Conservation (phyloP, 1,139 yeast genomes). For the Spencermartinsiella ligniputridi region DNA sequence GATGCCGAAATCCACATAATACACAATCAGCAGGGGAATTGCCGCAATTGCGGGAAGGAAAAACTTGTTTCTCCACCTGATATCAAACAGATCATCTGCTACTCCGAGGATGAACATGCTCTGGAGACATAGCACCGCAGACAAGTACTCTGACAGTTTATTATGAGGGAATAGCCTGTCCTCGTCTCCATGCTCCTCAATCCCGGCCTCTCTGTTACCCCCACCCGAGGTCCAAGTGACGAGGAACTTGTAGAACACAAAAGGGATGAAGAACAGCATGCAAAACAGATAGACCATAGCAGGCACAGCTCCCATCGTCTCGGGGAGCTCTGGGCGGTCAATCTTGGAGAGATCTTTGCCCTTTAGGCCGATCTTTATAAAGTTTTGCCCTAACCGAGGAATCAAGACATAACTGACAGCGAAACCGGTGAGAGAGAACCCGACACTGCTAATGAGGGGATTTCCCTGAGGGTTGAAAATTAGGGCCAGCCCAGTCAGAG, state of each 20-base stretch:
- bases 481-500: constrained; percentile 14
- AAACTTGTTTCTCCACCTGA: constrained; percentile 96
- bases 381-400: constrained; percentile 62
- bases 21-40: constrained; percentile 83
- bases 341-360: constrained; percentile 81
- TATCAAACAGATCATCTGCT: constrained; percentile 91
- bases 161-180: constrained; percentile 67
- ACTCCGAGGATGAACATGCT: constrained; percentile 82
- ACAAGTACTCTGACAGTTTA: constrained; percentile 76
- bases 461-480: constrained; percentile 20
- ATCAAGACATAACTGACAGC: constrained; percentile 54
- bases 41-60: constrained; percentile 93
- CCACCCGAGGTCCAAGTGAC: constrained; percentile 57
- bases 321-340: constrained; percentile 73
- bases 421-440: constrained; percentile 67
- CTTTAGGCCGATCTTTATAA: constrained; percentile 69
- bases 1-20: constrained; percentile 90
- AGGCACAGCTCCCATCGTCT: constrained; percentile 83
- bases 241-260: constrained; percentile 75
- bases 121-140: constrained; percentile 79
- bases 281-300: constrained; percentile 76
- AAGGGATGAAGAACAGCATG: constrained; percentile 85
- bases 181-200: constrained; percentile 21
- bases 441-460: constrained; percentile 38
- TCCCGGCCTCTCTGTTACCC: constrained; percentile 45